Base-by-base conservation (phyloP, 805 yeast species). In the Metschnikowia arizonensis region DNA sequence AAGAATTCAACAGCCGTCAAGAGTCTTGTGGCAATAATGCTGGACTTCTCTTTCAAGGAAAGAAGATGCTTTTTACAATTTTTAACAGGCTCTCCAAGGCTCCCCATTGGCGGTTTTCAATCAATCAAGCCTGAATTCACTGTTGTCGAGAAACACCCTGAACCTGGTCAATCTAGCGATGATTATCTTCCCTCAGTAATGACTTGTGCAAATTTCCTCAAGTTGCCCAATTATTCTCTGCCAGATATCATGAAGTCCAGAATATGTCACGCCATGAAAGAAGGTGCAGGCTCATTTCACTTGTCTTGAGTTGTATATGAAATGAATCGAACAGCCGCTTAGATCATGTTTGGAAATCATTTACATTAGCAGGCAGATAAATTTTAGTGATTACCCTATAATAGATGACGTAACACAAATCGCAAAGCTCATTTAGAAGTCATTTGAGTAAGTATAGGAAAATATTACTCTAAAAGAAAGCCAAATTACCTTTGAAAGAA, bases 171-270 rank as follows among this genome's bases (percentile, higher is more conserved):
- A 21, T 64, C 67, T 10, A 76, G 86, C 4, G 96, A 91, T 63
- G 88, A 82, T 49, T 89, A 84, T 58, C 71, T 93, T 46, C 98
- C 99, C 1, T 88, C 96, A 65, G 99, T 93, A 2, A 91, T 91
- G 99, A 91, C 99, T 0, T 91, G 99, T 70, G 97, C 95, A 3
- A 91, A 91, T 61, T 93, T 91, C 60, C 72, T 91, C 53, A 91
- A 91, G 62, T 68, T 93, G 17, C 98, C 99, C 4, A 78, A 85
- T 50, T 93, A 91, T 60, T 76, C 88, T 3, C 68, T 77, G 29
- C 76, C 73, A 47, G 81, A 73, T 14, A 64, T 86, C 1, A 74
- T 93, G 83, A 68, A 62, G 40, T 60, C 69, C 26, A 71, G 85
- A 42, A 64, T 93, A 6, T 41, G 64, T 10, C 84, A 79, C 48